Conservation (phyloP, 2,329 filamentous ascomycete species). For the Colletotrichum sp. region DNA sequence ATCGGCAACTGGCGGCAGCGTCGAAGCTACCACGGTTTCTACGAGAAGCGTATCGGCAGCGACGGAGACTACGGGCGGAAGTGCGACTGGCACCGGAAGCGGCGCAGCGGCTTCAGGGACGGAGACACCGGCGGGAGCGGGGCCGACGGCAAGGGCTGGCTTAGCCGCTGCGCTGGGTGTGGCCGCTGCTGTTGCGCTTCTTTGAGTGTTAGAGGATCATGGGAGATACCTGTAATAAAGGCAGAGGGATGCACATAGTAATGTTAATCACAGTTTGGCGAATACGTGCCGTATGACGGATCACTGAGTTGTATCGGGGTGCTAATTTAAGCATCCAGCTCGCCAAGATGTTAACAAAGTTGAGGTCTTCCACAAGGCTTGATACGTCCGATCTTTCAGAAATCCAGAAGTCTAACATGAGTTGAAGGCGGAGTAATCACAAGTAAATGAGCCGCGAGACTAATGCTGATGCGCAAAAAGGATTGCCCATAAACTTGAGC, state of each 20-base stretch:
- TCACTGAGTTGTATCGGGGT: background rate
- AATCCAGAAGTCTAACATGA: background rate
- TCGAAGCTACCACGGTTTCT: background rate
- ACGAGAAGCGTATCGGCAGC: background rate
- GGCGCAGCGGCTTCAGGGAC: background rate
- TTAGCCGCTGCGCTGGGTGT: background rate
- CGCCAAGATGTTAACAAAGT: background rate
- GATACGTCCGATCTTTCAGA: background rate
- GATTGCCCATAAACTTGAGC: background rate
- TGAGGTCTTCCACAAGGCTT: background rate
- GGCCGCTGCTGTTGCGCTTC: background rate
- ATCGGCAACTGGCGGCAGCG: background rate
- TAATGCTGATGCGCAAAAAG: background rate
- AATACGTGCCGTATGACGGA: background rate
- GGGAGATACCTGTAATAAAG: too few relatives aligned
- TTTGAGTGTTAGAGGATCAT: background rate
- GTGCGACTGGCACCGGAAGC: background rate
- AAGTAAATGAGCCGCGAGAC: background rate
- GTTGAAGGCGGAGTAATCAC: background rate
- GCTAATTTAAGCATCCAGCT: background rate
- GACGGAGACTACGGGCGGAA: background rate
- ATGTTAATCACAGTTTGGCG: background rate
- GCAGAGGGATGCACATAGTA: background rate
- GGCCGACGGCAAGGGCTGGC: constrained; percentile 3
- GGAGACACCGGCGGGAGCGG: background rate